Conservation (phyloP, 768 basidiomycete species). For the Lyophyllum decastes region DNA sequence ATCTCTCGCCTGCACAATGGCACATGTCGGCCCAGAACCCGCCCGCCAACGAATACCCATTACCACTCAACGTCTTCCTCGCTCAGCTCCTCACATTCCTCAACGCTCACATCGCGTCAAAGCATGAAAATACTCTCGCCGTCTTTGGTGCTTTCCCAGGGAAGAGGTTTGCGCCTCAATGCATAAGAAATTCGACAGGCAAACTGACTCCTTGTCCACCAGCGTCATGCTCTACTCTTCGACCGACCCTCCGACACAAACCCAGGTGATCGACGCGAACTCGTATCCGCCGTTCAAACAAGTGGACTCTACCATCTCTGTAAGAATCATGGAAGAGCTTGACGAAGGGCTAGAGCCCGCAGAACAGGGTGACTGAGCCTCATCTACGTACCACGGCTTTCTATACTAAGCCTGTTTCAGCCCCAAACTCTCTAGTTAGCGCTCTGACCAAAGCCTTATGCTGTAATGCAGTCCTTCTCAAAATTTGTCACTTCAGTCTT, state of each 20-base stretch:
- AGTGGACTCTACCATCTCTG: conserved; percentile 68
- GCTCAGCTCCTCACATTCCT: conserved; percentile 87
- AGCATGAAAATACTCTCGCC: conserved; percentile 90
- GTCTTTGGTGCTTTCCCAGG: conserved; percentile 89
- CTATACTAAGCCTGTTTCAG: conserved; percentile 28
- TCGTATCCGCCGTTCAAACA: conserved; percentile 82
- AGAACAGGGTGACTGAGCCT: conserved; percentile 47
- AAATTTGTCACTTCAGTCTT: neutral
- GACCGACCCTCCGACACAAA: conserved; percentile 42
- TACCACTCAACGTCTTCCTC: conserved; percentile 74
- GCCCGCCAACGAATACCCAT: conserved; percentile 45
- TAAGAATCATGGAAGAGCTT: conserved; percentile 63
- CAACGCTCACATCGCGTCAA: conserved; percentile 89
- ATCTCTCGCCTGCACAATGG: conserved; percentile 89
- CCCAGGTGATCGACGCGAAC: conserved; percentile 64
- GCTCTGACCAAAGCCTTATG: conserved; percentile 93
- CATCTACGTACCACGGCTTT: conserved; percentile 8
- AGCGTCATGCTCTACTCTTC: conserved; percentile 83
- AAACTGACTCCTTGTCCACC: conserved; percentile 11
- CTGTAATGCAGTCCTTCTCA: conserved; percentile 47
- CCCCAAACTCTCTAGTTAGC: conserved; percentile 76
- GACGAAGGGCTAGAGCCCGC: conserved; percentile 48
- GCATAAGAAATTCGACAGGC: neutral
- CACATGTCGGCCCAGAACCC: conserved; percentile 55
- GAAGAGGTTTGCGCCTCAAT: conserved; percentile 58